Base-by-base conservation (phyloP, 192 early-diverging fungal species). In the Linnemannia exigua region DNA sequence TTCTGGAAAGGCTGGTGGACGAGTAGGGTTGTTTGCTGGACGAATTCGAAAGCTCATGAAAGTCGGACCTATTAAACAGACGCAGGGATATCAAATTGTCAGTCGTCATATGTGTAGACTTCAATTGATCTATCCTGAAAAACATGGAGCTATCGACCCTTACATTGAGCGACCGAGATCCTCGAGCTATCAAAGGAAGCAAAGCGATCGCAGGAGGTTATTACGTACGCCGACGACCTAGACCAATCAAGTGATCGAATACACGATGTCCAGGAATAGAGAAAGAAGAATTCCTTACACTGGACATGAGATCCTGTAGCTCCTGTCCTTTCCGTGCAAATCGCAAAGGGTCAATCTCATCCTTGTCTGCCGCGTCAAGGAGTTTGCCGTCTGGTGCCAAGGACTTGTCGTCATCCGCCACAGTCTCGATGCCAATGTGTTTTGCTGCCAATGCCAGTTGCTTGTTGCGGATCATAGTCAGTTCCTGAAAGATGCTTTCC, bases 281-380 rank as follows among this genome's bases (percentile, higher is more conserved):
- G 52, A 47, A 38, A 17, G 25, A 16, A 41, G 17, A 16, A 25
- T 28, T 1, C 66, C 76, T 51, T 86, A 86, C 77, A 25, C 75
- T 86, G 44, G 84, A 78, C 84, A 86, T 86, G 36, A 86, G 75
- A 37, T 80, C 84, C 70, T 86, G 78, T 11, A 86, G 70, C 31
- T 86, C 78, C 35, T 86, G 77, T 68, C 84, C 78, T 52, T 86
- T 86, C 22, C 79, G 76, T 37, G 74, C 70, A 67, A 86, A 86
- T 19, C 80, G 84, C 3, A 71, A 17, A n/a, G 84, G 77, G 19
- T 86, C 84, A 44, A 80, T 79, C 25, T 80, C 84, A 47, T 86
- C 84, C 58, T 80, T 86, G 28, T 86, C 84, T n/a, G 84, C 84
- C 3, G 84, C 84, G 41, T 86, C 84, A 9, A 86, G 63, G n/a